Evolutionary conservation across 1,139 yeast species (phyloP).

Genomic region (Pichia inconspicua): DNA sequence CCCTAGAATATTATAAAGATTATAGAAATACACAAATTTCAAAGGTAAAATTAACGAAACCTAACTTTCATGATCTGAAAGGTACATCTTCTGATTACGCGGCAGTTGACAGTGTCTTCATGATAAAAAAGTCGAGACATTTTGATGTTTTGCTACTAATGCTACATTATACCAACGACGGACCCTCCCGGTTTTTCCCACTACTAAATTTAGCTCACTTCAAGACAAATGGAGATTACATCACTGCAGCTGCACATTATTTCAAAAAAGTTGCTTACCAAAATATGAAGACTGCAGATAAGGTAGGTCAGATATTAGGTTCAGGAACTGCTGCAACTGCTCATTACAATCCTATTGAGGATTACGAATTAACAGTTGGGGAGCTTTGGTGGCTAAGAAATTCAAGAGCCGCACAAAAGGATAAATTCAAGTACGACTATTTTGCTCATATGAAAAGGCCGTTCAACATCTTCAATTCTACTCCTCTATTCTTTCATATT

Average conservation of each 20-base stretch:
- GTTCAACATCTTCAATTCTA: slow-evolving; percentile 15
- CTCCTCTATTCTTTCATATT: slow-evolving; percentile 1
- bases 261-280: slow-evolving; percentile 42
- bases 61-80: slow-evolving; percentile 37
- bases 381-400: slow-evolving; percentile 10
- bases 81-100: slow-evolving; percentile 50
- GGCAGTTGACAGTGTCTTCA: slow-evolving; percentile 47
- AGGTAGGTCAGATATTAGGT: slow-evolving; percentile 4
- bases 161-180: slow-evolving; percentile 44
- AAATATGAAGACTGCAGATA: slow-evolving; percentile 30
- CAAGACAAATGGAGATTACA: slow-evolving; percentile 52
- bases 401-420: not conserved
- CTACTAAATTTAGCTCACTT: slow-evolving; percentile 40
- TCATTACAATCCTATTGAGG: slow-evolving; percentile 1
- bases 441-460: not conserved
- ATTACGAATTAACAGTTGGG: slow-evolving; percentile 10
- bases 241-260: slow-evolving; percentile 47
- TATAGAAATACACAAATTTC: not conserved
- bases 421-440: not conserved
- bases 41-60: slow-evolving; percentile 20
- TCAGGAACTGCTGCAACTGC: slow-evolving; percentile 8
- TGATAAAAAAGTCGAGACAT: slow-evolving; percentile 42
- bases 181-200: slow-evolving; percentile 38
- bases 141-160: slow-evolving; percentile 40
- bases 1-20: slow-evolving; percentile 11